Evolutionary conservation across 2,329 filamentous ascomycete species (phyloP).

Genomic region (Paecilomyces sp.): DNA sequence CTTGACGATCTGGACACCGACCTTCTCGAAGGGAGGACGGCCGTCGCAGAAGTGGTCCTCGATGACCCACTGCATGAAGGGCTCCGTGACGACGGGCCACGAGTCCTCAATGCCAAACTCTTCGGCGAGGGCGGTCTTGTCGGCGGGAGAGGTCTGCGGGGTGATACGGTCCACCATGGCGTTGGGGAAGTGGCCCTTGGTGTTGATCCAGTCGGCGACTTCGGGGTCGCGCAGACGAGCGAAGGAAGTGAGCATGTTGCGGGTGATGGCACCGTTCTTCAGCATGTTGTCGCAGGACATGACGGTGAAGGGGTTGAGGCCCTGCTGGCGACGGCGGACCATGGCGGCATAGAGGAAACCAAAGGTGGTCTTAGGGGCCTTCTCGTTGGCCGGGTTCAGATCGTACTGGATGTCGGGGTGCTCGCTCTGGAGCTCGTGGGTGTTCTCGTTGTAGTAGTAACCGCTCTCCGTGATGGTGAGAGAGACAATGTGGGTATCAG

Average conservation of each 20-base stretch:
- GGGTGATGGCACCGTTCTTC: constrained; percentile 49
- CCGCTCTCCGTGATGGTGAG: constrained; percentile 51
- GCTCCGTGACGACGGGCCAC: constrained; percentile 51
- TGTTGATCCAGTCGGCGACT: constrained; percentile 43
- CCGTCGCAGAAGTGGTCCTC: constrained; percentile 48
- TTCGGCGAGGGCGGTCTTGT: constrained; percentile 40
- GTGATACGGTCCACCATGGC: constrained; percentile 52
- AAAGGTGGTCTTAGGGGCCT: constrained; percentile 42
- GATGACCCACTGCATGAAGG: constrained; percentile 51
- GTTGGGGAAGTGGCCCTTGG: constrained; percentile 47
- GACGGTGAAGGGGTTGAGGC: constrained; percentile 48
- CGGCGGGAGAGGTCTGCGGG: constrained; percentile 40
- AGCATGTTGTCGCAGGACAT: constrained; percentile 53
- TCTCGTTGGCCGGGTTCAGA: constrained; percentile 35
- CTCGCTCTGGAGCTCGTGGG: constrained; percentile 44
- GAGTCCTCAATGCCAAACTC: constrained; percentile 43
- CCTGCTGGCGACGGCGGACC: constrained; percentile 37
- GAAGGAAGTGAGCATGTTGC: constrained; percentile 46
- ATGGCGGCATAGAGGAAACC: constrained; percentile 49
- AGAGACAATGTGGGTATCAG: constrained; percentile 49
- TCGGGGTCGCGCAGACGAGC: constrained; percentile 42
- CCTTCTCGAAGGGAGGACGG: constrained; percentile 47
- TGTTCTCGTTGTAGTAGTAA: constrained; percentile 54
- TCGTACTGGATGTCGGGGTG: constrained; percentile 46
- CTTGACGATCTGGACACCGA: constrained; percentile 46